These are phyloP conservation scores for Agastache rugosa DNA, from an alignment of 257 asterid species.

Conservation along the genomic window DNA sequence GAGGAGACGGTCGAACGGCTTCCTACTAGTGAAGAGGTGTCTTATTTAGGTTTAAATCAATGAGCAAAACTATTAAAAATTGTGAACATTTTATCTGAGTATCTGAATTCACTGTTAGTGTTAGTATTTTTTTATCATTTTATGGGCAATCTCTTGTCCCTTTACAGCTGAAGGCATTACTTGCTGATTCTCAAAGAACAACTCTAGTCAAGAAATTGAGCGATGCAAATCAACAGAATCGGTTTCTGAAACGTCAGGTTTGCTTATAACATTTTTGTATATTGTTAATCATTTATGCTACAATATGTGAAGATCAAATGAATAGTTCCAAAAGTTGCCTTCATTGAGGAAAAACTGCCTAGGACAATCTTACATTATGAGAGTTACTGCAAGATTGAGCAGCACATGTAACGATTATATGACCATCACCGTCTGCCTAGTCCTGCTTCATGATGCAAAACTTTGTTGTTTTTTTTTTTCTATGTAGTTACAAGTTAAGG, in stretches of 20 bases:
- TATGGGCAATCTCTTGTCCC: constrained; percentile 24
- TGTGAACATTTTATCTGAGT: constrained; percentile 10
- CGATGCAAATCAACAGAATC: constrained; percentile 88
- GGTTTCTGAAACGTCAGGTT: constrained; percentile 90
- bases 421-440: not conserved
- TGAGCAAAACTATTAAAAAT: not conserved
- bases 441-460: constrained; percentile 1
- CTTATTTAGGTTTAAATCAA: not conserved
- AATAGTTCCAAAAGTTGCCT: not conserved
- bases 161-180: constrained; percentile 69
- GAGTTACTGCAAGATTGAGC: not conserved
- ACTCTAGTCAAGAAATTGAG: constrained; percentile 77
- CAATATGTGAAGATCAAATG: not conserved
- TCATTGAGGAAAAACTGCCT: not conserved
- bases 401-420: not conserved
- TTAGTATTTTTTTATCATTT: not conserved
- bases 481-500: constrained; percentile 75
- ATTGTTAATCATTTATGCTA: constrained; percentile 5
- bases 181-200: constrained; percentile 78
- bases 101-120: not conserved
- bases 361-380: not conserved
- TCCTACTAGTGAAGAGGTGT: constrained; percentile 66
- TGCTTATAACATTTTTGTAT: constrained; percentile 24
- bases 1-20: constrained; percentile 43
- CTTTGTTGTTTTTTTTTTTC: constrained; percentile 19